Evolutionary conservation across 257 asterid genomes (phyloP).

Genomic region (Solanum virginianum): DNA sequence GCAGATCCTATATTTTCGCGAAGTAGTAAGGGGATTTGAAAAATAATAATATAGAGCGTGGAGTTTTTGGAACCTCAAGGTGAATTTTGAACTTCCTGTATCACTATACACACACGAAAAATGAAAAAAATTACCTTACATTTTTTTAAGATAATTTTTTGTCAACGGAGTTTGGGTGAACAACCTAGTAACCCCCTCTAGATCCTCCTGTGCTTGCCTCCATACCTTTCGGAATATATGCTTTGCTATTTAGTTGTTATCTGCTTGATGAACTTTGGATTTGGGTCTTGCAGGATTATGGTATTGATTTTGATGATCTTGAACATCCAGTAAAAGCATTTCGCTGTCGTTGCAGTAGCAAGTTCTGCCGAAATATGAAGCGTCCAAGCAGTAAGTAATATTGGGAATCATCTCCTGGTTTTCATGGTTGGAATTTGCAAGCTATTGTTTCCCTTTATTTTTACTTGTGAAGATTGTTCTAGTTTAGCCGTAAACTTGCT

Average conservation of each 20-base stretch:
- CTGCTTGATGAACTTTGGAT: neutral
- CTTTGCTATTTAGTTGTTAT: constrained; percentile 1
- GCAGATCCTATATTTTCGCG: no score
- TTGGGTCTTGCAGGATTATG: constrained; percentile 62
- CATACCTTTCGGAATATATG: neutral
- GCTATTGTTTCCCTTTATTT: neutral
- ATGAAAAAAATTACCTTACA: no score
- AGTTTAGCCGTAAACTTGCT: neutral
- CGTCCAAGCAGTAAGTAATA: constrained; percentile 58
- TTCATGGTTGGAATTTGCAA: neutral
- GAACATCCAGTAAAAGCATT: constrained; percentile 80
- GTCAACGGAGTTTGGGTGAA: no score
- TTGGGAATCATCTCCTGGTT: neutral
- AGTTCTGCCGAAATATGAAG: constrained; percentile 69
- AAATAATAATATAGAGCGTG: no score
- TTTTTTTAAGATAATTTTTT: no score
- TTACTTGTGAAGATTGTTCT: neutral
- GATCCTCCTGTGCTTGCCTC: neutral
- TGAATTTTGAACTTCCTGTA: no score
- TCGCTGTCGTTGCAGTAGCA: constrained; percentile 70
- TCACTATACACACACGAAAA: no score
- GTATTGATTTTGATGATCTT: constrained; percentile 84
- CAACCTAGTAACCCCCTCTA: no score
- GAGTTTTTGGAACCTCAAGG: no score
- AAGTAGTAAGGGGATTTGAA: no score